These are phyloP conservation scores for Tylopilus sp. DNA, from an alignment of 768 basidiomycete genomes.

Conservation along the genomic window DNA sequence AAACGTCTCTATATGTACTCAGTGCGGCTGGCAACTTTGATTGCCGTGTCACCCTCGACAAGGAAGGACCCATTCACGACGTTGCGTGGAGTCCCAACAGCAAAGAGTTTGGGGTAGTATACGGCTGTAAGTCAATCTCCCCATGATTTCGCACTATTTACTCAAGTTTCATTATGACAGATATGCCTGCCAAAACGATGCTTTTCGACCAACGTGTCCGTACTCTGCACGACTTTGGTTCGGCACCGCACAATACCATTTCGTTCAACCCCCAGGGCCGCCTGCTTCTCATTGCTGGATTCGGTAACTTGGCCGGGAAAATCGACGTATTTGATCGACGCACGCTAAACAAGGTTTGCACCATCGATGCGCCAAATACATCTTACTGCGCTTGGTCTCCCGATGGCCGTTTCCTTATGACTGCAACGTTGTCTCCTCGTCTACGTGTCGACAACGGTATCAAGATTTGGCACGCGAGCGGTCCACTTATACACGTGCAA, in stretches of 20 bases:
- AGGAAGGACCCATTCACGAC: conserved; percentile 97
- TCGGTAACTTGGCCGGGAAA: conserved; percentile 95
- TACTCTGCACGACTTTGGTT: conserved; percentile 74
- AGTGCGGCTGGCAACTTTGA: conserved; percentile 93
- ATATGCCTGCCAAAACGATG: conserved; percentile 93
- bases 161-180: conserved; percentile 36
- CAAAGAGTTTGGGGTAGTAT: conserved; percentile 94
- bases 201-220: conserved; percentile 90
- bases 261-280: conserved; percentile 94
- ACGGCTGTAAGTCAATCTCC: conserved; percentile 73
- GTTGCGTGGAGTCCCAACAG: conserved; percentile 95
- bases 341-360: conserved; percentile 71
- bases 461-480: conserved; percentile 93
- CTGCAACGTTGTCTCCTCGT: conserved; percentile 93
- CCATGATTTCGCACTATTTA: background rate
- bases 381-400: conserved; percentile 95
- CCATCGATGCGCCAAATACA: conserved; percentile 88
- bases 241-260: conserved; percentile 65
- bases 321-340: conserved; percentile 91
- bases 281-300: conserved; percentile 86
- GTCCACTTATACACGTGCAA: conserved; percentile 83
- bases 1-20: conserved; percentile 91
- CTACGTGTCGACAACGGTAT: conserved; percentile 96
- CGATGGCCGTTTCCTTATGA: conserved; percentile 88
- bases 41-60: conserved; percentile 83